Percentiles rank a stretch among this genome's conserved stretches.
Conservation (phyloP, 1,284 basidiomycete species). For the Veloporphyrellus conicus region DNA sequence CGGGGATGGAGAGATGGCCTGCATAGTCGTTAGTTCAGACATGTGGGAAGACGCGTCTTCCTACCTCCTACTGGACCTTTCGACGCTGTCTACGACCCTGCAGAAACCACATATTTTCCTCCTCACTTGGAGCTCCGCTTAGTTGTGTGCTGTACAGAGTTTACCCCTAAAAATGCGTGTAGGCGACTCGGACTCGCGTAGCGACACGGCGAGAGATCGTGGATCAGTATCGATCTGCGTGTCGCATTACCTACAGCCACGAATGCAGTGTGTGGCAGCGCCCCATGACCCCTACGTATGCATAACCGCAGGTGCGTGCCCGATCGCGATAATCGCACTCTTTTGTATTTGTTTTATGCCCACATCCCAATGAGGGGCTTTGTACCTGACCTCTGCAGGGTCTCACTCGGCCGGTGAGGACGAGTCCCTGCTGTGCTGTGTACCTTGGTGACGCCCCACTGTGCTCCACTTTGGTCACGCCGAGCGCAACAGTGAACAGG, state of each 20-base stretch:
- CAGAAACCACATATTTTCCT: not conserved
- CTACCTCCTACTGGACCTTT: constrained; percentile 4
- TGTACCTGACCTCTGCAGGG: constrained; percentile 17
- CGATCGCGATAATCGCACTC: constrained; percentile 11
- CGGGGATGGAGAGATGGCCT: constrained; percentile 15
- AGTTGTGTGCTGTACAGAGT: not conserved
- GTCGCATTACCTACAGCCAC: constrained; percentile 2
- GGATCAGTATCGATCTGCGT: constrained; percentile 17
- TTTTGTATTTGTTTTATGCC: constrained; percentile 5
- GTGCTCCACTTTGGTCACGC: not conserved
- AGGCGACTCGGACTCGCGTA: not conserved
- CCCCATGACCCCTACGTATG: constrained; percentile 3
- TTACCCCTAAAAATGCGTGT: constrained; percentile 11
- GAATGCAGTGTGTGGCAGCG: constrained; percentile 6
- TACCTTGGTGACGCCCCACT: constrained; percentile 1
- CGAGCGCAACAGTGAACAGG: constrained; percentile 1
- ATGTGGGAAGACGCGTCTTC: constrained; percentile 21
- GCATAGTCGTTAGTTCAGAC: constrained; percentile 23
- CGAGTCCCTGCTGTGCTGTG: constrained; percentile 8
- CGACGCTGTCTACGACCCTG: not conserved
- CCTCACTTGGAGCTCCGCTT: not conserved
- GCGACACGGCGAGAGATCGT: constrained; percentile 8
- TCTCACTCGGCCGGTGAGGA: constrained; percentile 1
- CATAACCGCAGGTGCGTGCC: constrained; percentile 8
- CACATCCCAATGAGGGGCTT: constrained; percentile 6